Conservation (phyloP, 2,329 filamentous ascomycete genomes). For the Botrytis byssoidea region DNA sequence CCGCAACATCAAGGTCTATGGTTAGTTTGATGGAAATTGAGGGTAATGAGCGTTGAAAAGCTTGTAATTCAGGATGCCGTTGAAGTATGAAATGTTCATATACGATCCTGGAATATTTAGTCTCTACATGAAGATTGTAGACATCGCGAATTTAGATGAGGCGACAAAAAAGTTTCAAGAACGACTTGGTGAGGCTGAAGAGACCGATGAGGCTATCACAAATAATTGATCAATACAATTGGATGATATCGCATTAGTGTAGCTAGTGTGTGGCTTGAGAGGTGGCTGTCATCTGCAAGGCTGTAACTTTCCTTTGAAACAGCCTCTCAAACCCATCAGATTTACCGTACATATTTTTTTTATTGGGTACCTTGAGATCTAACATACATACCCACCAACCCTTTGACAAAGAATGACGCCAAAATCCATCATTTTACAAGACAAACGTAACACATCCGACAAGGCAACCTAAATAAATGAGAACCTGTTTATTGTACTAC, state of each 20-base stretch:
- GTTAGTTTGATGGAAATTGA: neutral
- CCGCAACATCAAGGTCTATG: conserved; percentile 31
- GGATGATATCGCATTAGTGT: neutral
- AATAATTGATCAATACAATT: neutral
- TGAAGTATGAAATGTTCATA: neutral
- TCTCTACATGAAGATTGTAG: neutral
- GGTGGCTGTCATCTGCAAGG: neutral
- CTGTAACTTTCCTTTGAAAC: neutral
- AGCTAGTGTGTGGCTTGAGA: neutral
- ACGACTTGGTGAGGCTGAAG: neutral
- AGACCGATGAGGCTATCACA: neutral
- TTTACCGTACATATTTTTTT: neutral
- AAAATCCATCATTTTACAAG: neutral
- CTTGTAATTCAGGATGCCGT: neutral
- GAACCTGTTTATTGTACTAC: neutral
- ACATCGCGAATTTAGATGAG: neutral
- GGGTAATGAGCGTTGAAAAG: neutral
- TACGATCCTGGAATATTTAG: neutral
- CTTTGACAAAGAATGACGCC: neutral
- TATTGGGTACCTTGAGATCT: conserved; percentile 14
- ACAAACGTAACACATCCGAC: neutral
- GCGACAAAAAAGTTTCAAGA: neutral
- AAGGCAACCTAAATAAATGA: conserved; percentile 2
- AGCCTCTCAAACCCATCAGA: neutral
- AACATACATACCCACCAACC: neutral